phyloP scores from a whole-genome alignment of 23 red algal species.

The Gracilaria caudata region DNA sequence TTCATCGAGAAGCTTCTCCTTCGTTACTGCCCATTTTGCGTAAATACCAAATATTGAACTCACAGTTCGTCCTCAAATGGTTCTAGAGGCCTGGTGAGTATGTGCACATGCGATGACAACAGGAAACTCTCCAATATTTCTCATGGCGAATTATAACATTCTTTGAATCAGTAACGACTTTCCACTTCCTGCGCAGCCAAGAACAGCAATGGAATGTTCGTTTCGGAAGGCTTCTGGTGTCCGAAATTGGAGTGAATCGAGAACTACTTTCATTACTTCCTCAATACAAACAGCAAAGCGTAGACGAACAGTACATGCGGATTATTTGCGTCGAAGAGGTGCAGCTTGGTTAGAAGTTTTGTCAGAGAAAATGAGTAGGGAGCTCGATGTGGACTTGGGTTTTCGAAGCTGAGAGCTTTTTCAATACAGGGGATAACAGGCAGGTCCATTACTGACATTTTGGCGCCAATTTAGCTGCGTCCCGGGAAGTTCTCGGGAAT shows the following conservation, averaged over 20 bases:
- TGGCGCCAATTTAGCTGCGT: no score
- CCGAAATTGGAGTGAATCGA: not conserved
- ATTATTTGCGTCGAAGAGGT: no score
- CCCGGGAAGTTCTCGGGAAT: no score
- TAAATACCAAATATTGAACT: not conserved
- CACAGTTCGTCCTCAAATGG: not conserved
- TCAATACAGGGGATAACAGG: no score
- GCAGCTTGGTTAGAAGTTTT: no score
- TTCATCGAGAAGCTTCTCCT: not conserved
- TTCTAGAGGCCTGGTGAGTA: not conserved
- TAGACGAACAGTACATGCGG: no score
- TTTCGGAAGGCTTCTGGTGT: not conserved
- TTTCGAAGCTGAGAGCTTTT: no score
- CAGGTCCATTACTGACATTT: no score
- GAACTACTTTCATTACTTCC: no score
- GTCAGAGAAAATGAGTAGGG: no score
- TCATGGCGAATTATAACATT: not conserved
- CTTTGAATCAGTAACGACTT: not conserved
- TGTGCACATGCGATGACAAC: not conserved
- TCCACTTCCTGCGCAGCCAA: not conserved
- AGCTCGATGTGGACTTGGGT: no score
- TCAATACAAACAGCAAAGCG: no score
- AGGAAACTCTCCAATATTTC: not conserved
- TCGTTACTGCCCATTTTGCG: not conserved
- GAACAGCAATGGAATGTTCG: not conserved